Evolutionary conservation across 75 land plant species (phyloP).

Genomic region (Azolla pinnata): DNA sequence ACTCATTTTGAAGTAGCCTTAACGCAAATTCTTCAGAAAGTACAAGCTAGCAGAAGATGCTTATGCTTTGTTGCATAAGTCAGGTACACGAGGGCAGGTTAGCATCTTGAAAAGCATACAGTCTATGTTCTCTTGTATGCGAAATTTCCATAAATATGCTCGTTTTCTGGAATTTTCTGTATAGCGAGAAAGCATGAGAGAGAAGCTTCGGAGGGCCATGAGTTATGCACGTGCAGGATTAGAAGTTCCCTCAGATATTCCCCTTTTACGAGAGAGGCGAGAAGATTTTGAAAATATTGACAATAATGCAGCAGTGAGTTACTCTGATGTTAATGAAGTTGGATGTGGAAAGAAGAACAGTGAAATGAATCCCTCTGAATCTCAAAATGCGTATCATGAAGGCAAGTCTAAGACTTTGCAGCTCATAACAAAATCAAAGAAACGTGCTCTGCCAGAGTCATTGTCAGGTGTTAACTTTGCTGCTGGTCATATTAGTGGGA

Average conservation of each 20-base stretch:
- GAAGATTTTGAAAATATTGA: no score
- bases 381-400: background rate
- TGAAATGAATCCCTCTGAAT: background rate
- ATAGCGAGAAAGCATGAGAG: constrained; percentile 55
- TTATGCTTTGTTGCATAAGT: constrained; percentile 40
- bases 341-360: background rate
- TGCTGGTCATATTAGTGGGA: no score
- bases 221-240: constrained; percentile 59
- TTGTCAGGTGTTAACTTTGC: no score
- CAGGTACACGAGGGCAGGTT: constrained; percentile 74
- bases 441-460: no score
- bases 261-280: constrained; percentile 28
- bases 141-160: background rate
- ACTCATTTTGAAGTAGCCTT: background rate
- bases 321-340: background rate
- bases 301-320: background rate
- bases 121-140: constrained; percentile 6
- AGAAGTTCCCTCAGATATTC: constrained; percentile 40
- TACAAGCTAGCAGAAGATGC: constrained; percentile 49
- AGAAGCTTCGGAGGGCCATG: constrained; percentile 53
- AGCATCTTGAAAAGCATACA: background rate
- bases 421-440: background rate
- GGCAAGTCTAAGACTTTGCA: background rate
- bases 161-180: background rate
- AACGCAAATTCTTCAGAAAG: constrained; percentile 42